Evolutionary conservation across 441 rosid genomes (phyloP).

Genomic region (Melastoma candidum): DNA sequence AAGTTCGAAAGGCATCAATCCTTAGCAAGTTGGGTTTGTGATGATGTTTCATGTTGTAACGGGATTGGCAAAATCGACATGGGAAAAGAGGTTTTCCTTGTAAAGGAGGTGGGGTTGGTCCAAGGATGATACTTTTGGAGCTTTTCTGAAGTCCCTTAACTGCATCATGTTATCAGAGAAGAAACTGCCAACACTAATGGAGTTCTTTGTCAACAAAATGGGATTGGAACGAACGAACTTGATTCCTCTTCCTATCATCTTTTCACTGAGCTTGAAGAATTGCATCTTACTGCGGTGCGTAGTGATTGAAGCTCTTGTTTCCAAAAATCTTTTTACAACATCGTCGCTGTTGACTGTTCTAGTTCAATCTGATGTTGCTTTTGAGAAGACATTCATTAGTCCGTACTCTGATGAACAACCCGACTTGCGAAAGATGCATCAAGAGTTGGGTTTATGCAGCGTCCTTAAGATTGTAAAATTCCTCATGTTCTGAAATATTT

Average conservation of each 20-base stretch:
- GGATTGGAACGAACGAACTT: conserved; percentile 10
- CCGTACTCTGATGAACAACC: not conserved
- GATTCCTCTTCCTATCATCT: not conserved
- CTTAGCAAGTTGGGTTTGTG: not conserved
- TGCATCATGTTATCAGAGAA: conserved; percentile 9
- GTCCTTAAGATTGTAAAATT: no score
- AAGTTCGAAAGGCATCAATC: not conserved
- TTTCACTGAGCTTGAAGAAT: conserved; percentile 15
- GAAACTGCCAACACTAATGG: conserved; percentile 13
- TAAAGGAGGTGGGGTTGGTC: conserved; percentile 25
- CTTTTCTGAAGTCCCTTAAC: conserved; percentile 14
- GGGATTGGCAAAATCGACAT: conserved; percentile 5
- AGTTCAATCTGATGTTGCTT: conserved; percentile 1
- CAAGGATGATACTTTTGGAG: conserved; percentile 11
- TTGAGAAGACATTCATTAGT: conserved; percentile 9
- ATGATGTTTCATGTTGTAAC: not conserved
- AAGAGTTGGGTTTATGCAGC: no score
- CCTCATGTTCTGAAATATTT: no score
- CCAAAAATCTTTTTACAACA: conserved; percentile 7
- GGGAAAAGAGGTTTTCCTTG: conserved; percentile 18
- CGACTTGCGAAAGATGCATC: no score
- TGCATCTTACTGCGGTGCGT: conserved; percentile 15
- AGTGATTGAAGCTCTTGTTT: conserved; percentile 9
- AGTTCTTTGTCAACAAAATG: conserved; percentile 16
- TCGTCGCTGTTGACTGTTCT: not conserved